These are phyloP conservation scores for Tricholoma matsutake DNA, from an alignment of 768 basidiomycete genomes.

Conservation along the genomic window DNA sequence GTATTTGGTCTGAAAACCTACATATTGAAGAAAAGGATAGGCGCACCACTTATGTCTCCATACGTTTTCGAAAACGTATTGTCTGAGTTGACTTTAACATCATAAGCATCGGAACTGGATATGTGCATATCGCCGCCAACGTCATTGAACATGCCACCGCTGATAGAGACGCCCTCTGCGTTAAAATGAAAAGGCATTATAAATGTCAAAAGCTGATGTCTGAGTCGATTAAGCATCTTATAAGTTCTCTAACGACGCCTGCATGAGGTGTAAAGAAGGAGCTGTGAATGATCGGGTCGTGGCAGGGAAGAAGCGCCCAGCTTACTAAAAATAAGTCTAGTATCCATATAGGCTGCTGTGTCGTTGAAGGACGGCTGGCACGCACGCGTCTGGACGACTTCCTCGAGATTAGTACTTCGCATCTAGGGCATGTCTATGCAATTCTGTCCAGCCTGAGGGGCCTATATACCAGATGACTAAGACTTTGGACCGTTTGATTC, in stretches of 20 bases:
- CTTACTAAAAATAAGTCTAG: too few relatives aligned
- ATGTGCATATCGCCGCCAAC: neutral
- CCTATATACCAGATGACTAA: too few relatives aligned
- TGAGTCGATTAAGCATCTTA: neutral
- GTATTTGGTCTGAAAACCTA: neutral
- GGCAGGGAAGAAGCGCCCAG: too few relatives aligned
- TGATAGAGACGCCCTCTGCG: neutral
- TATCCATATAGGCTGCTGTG: too few relatives aligned
- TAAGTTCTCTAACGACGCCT: neutral
- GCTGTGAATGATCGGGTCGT: too few relatives aligned
- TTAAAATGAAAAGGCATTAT: neutral
- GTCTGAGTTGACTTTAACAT: neutral
- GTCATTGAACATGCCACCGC: neutral
- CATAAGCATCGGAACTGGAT: neutral
- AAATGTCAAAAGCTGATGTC: neutral
- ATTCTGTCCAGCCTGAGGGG: too few relatives aligned
- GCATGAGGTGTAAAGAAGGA: neutral
- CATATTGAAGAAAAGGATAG: neutral
- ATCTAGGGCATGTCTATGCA: too few relatives aligned
- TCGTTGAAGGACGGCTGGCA: too few relatives aligned
- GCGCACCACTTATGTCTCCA: neutral
- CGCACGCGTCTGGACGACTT: too few relatives aligned
- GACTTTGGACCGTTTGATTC: neutral
- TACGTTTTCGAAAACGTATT: neutral
- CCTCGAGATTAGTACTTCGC: too few relatives aligned